Base-by-base conservation (phyloP, 2,329 filamentous ascomycete genomes). In the Capronia epimyces region DNA sequence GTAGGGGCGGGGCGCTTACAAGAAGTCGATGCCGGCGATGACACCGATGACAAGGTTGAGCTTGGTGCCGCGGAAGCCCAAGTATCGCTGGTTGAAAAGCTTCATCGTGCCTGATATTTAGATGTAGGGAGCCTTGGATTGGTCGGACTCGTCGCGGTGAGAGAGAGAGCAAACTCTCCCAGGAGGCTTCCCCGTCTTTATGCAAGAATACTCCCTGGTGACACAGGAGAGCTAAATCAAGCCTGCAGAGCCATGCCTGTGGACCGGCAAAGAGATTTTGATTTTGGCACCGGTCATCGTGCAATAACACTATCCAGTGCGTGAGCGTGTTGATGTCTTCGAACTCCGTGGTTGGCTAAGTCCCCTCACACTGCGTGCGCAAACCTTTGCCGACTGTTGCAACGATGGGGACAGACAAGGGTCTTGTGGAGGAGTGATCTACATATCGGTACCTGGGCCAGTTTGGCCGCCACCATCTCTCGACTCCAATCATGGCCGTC, bases 31-130 rank as follows among this genome's bases (percentile, higher is more conserved):
- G 18, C 60, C 85, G 51, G 85, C 85, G 62, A 88, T 78, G n/a
- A 82, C 69, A 55, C 81, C 81, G 60, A 89, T 80, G 47, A 83
- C 83, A 66, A 80, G 76, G 71, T 84, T 86, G 58, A 88, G 79
- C 66, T 69, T 68, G 27, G 76, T 71, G 71, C 85, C 85, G 49
- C 75, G 75, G 55, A 87, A 76, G 66, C 85, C 84, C 60, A 85
- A 80, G 63, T 77, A 87, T 16, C 49, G 49, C 6, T 53, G 47
- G 40, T 40, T 37, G 43, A 56, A 56, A n/a, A 52, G 18, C 49
- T 56, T 52, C 53, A 56, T 56, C 31, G 15, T 44, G 31, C 7
- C 36, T 22, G 24, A 27, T 32, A 20, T 18, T 7, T 20, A 7
- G 18, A n/a, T 20, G n/a, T 37, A 18, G 20, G 15, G 15, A 20